A percentile compares a stretch with the other conserved stretches of the same genome.
Evolutionary conservation across 2,329 filamentous ascomycete species (phyloP).

Genomic region (Neofusicoccum laricinum): DNA sequence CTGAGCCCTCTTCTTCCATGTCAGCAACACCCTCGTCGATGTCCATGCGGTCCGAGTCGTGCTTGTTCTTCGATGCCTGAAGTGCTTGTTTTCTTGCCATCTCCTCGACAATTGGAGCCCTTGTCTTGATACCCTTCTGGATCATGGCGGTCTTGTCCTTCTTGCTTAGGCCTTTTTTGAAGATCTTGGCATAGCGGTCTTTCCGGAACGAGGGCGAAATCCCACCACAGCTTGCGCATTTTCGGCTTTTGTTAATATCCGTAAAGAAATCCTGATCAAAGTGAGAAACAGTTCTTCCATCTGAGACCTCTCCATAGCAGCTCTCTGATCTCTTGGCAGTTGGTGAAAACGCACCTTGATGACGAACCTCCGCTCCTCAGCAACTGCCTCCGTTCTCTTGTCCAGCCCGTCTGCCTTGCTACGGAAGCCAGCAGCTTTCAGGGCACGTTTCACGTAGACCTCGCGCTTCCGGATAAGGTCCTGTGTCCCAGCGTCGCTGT

Average conservation of each 20-base stretch:
- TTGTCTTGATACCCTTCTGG: constrained; percentile 62
- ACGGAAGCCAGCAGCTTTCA: constrained; percentile 57
- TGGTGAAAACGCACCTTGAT: constrained; percentile 52
- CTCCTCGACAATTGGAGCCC: constrained; percentile 59
- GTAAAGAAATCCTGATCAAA: constrained; percentile 64
- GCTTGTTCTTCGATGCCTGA: constrained; percentile 40
- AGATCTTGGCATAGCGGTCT: constrained; percentile 89
- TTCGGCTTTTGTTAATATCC: constrained; percentile 65
- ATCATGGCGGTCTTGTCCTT: constrained; percentile 80
- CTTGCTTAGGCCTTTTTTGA: constrained; percentile 71
- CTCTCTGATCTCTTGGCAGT: no score
- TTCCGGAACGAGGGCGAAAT: constrained; percentile 83
- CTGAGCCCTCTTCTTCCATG: constrained; percentile 41
- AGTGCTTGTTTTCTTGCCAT: background rate
- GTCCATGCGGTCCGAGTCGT: constrained; percentile 46
- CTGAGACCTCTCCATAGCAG: no score
- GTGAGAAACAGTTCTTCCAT: background rate
- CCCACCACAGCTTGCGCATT: constrained; percentile 67
- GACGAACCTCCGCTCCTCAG: constrained; percentile 70
- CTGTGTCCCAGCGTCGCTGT: constrained; percentile 57
- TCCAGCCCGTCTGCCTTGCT: constrained; percentile 45
- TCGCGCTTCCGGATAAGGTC: constrained; percentile 56
- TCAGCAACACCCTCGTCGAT: constrained; percentile 70
- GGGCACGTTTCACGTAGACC: constrained; percentile 69
- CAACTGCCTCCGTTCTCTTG: constrained; percentile 79